Base-by-base conservation (phyloP, 2,329 filamentous ascomycete genomes). In the Penicillium sumatraense region DNA sequence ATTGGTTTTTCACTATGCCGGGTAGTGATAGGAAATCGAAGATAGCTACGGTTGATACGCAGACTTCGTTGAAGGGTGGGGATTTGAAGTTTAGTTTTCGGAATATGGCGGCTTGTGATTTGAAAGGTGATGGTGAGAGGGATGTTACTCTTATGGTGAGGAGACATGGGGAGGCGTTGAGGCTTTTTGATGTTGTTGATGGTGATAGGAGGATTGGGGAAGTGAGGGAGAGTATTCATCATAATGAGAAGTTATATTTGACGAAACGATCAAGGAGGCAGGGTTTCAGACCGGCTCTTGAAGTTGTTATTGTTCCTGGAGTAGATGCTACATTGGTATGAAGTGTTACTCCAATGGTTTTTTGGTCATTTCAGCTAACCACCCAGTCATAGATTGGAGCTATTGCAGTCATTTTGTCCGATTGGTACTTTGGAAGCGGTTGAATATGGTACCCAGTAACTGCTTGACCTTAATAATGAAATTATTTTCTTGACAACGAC, bases 1-100 rank as follows among this genome's bases (percentile, higher is more conserved):
- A 26, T 20, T 66, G 52, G 83, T 81, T 60, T 82, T 42, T 61
- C 16, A 59, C 58, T 1, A 26, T 61, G 29, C 61, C 64, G 0
- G 63, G 62, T 27, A 45, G 56, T 11, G 36, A 44, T 13, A 27
- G 27, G 27, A 26, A 42, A 10, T 29, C 24, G 5, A 53, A 44
- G 18, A 54, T 62, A 33, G 55, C 54, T 1, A 58, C 51, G 29
- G 63, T 42, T 18, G 38, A 54, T 3, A 55, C 56, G 26, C 56
- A 49, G 20, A 48, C 50, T 35, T 40, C 51, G 8, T 49, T 24
- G 20, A 49, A 38, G 13, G 14, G 44, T 3, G 52, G 51, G 5
- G 57, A 53, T 36, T 52, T 64, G 29, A 58, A 48, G 20, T 54
- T 66, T 10, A 50, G 49, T 21, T 62, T 65, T 35, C 46, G 45